Evolutionary conservation across 176 grass and related monocot species (phyloP).

Genomic region (Paspalum vaginatum): DNA sequence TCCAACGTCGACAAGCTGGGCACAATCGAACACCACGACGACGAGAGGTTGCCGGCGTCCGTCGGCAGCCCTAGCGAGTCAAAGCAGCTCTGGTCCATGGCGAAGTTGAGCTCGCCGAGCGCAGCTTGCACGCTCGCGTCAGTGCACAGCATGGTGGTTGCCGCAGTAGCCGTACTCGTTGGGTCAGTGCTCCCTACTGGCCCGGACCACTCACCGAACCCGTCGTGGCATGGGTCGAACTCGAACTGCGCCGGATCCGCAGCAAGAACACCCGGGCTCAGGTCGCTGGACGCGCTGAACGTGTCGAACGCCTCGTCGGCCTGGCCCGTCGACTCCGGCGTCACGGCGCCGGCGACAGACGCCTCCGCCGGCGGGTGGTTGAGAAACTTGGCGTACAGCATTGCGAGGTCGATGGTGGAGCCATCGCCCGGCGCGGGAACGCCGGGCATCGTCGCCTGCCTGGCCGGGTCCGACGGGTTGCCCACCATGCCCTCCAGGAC

Average conservation of each 20-base stretch:
- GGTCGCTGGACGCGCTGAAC: conserved; percentile 50
- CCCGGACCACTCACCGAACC: conserved; percentile 53
- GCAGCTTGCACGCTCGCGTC: conserved; percentile 50
- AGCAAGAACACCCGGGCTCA: conserved; percentile 28
- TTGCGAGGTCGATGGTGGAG: conserved; percentile 64
- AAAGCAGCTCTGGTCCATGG: conserved; percentile 59
- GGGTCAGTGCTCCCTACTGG: conserved; percentile 37
- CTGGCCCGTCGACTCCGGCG: conserved; percentile 36
- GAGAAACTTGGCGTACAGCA: conserved; percentile 70
- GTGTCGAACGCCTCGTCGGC: conserved; percentile 52
- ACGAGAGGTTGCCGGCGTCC: conserved; percentile 43
- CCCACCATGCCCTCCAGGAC: conserved; percentile 70
- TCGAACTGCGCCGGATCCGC: conserved; percentile 22
- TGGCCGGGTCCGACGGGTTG: conserved; percentile 32
- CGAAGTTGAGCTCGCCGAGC: conserved; percentile 52
- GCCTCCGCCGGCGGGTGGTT: conserved; percentile 27
- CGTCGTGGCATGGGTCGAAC: conserved; percentile 36
- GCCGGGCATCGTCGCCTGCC: conserved; percentile 27
- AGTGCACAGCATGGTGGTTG: conserved; percentile 45
- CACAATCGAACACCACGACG: conserved; percentile 52
- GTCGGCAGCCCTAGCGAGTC: conserved; percentile 50
- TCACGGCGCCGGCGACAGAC: background rate
- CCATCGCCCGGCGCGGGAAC: conserved; percentile 33
- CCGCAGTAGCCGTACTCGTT: conserved; percentile 25
- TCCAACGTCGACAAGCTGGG: conserved; percentile 54